Percentiles rank a stretch among this genome's conserved stretches.
Conservation (phyloP, 805 yeast species). For the Grigorovia humatica region DNA sequence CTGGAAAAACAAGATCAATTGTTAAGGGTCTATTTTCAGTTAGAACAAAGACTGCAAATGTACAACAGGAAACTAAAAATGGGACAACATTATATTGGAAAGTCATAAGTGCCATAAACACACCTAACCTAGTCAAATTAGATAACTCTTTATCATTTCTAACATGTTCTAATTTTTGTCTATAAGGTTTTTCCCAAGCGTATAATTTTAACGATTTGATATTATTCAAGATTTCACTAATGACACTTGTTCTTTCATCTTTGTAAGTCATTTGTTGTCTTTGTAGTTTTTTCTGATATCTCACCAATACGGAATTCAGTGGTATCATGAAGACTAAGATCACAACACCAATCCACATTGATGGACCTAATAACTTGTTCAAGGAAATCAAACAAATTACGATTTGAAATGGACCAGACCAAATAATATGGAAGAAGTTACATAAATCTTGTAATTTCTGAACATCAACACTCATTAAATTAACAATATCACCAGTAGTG, state of each 20-base stretch:
- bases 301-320: conserved; percentile 59
- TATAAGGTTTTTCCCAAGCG: conserved; percentile 91
- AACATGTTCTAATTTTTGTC: conserved; percentile 59
- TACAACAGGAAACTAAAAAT: conserved; percentile 75
- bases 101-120: conserved; percentile 55
- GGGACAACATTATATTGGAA: conserved; percentile 85
- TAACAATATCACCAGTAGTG: conserved; percentile 87
- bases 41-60: conserved; percentile 72
- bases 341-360: conserved; percentile 95
- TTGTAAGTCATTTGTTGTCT: conserved; percentile 80
- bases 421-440: conserved; percentile 65
- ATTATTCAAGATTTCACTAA: conserved; percentile 80
- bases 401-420: conserved; percentile 94
- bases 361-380: conserved; percentile 62
- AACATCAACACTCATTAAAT: conserved; percentile 88
- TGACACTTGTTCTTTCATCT: conserved; percentile 84
- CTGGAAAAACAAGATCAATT: conserved; percentile 88
- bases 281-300: conserved; percentile 60
- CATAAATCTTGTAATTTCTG: conserved; percentile 79
- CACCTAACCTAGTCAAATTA: conserved; percentile 65
- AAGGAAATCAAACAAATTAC: conserved; percentile 62
- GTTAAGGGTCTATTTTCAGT: conserved; percentile 55
- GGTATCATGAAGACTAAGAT: conserved; percentile 75
- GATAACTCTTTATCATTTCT: conserved; percentile 81
- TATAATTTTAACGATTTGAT: conserved; percentile 87